Percentiles rank a stretch among this genome's conserved stretches.
These are phyloP conservation scores for Leishmania guyanensis DNA, from an alignment of 208 protist species.

Conservation along the genomic window DNA sequence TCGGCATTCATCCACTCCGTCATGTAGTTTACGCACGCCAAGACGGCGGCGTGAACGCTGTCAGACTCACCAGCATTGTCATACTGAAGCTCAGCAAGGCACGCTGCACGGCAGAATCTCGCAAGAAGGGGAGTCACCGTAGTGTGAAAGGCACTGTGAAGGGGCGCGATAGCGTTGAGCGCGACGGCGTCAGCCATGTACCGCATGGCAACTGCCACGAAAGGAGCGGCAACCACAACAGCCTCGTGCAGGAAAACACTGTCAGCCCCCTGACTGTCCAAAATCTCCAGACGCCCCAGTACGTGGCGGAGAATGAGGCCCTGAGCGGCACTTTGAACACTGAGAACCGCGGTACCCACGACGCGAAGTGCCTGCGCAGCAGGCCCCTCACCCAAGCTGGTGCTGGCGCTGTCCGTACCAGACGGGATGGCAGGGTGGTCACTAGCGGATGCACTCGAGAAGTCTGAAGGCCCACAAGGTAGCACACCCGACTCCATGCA, in stretches of 20 bases:
- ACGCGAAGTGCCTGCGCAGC: slow-evolving; percentile 7
- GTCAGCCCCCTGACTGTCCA: background rate
- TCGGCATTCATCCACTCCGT: slow-evolving; percentile 10
- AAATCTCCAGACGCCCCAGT: background rate
- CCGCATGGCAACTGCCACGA: slow-evolving; percentile 19
- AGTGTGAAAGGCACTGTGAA: slow-evolving; percentile 8
- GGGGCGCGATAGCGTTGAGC: slow-evolving; percentile 8
- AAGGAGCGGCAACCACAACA: slow-evolving; percentile 1
- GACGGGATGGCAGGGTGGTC: background rate
- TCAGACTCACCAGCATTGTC: slow-evolving; percentile 18
- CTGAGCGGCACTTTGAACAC: slow-evolving; percentile 10
- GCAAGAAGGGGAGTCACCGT: slow-evolving; percentile 14
- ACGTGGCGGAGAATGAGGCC: slow-evolving; percentile 3
- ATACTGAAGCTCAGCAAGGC: slow-evolving; percentile 15
- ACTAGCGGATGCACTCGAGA: background rate
- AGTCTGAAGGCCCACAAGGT: slow-evolving; percentile 5
- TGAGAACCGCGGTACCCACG: slow-evolving; percentile 1
- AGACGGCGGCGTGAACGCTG: slow-evolving; percentile 27
- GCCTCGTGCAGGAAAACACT: background rate
- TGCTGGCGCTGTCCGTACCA: background rate
- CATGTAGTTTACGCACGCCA: slow-evolving; percentile 21
- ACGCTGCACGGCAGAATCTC: slow-evolving; percentile 7
- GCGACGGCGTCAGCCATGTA: slow-evolving; percentile 26
- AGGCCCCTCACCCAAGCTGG: slow-evolving; percentile 9
- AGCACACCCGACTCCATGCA: slow-evolving; percentile 18